These are phyloP conservation scores for Hygrophoropsis aurantiaca DNA, from an alignment of 768 basidiomycete genomes.

Conservation along the genomic window DNA sequence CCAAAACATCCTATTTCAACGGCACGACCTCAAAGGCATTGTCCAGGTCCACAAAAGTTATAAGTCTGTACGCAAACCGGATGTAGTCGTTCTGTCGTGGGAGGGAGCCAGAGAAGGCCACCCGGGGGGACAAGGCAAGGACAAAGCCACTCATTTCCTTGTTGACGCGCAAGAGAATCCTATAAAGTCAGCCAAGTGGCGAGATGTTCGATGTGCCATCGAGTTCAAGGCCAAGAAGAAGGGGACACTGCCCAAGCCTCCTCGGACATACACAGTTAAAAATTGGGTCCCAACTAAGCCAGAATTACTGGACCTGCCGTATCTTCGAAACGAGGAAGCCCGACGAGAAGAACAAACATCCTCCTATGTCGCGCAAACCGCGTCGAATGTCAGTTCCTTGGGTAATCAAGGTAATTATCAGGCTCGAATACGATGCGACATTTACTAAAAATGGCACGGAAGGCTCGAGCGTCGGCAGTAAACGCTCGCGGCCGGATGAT, in stretches of 20 bases:
- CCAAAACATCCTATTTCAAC: neutral
- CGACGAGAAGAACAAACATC: no score
- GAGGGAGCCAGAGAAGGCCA: neutral
- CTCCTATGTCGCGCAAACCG: no score
- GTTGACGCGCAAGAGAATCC: neutral
- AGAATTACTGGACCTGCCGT: no score
- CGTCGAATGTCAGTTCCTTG: no score
- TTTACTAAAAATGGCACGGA: no score
- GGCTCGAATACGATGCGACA: no score
- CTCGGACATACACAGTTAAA: neutral
- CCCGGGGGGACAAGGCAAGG: no score
- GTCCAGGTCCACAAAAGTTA: neutral
- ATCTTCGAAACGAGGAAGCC: no score
- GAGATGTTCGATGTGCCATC: neutral
- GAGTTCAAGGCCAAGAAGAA: neutral
- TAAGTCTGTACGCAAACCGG: neutral
- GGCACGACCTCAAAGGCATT: neutral
- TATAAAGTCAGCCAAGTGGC: neutral
- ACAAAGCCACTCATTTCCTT: neutral
- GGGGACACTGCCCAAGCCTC: neutral
- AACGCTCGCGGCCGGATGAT: no score
- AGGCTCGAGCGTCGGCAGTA: no score
- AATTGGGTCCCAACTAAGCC: neutral
- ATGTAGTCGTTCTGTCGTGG: neutral
- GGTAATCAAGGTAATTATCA: no score